These are phyloP conservation scores for Metroxylon sagu DNA, from an alignment of 176 grass and related monocot genomes.

Conservation along the genomic window DNA sequence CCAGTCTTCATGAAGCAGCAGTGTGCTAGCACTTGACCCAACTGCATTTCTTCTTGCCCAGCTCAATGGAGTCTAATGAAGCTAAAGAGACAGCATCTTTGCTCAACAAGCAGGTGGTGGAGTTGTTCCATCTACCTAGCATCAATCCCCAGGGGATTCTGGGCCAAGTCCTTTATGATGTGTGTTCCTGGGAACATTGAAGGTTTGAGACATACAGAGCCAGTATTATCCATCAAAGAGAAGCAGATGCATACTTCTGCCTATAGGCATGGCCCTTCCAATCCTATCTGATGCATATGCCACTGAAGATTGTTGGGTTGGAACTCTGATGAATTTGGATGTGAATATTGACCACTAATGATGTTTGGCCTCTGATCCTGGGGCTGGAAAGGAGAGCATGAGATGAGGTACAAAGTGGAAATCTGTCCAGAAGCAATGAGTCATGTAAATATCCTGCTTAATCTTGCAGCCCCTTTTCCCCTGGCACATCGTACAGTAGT, in stretches of 20 bases:
- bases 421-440: too few relatives aligned
- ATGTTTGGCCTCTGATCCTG: too few relatives aligned
- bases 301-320: slow-evolving; percentile 55
- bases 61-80: slow-evolving; percentile 41
- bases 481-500: too few relatives aligned
- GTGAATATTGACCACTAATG: too few relatives aligned
- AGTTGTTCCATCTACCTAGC: slow-evolving; percentile 42
- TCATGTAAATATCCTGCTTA: too few relatives aligned
- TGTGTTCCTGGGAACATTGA: slow-evolving; percentile 81
- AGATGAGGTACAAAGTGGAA: too few relatives aligned
- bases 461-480: too few relatives aligned
- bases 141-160: slow-evolving; percentile 87
- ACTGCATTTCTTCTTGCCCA: slow-evolving; percentile 65
- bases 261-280: slow-evolving; percentile 49
- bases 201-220: slow-evolving; percentile 94
- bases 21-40: slow-evolving; percentile 43
- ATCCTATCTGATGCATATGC: slow-evolving; percentile 72
- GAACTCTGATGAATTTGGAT: too few relatives aligned
- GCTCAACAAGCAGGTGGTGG: slow-evolving; percentile 36
- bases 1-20: slow-evolving; percentile 64
- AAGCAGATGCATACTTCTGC: slow-evolving; percentile 31
- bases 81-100: slow-evolving; percentile 41
- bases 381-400: too few relatives aligned
- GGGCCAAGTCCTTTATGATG: slow-evolving; percentile 79
- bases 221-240: slow-evolving; percentile 48